Percentiles rank a stretch among this genome's conserved stretches.
phyloP scores from a whole-genome alignment of 345 rosid species.

The Camelina hispida region DNA sequence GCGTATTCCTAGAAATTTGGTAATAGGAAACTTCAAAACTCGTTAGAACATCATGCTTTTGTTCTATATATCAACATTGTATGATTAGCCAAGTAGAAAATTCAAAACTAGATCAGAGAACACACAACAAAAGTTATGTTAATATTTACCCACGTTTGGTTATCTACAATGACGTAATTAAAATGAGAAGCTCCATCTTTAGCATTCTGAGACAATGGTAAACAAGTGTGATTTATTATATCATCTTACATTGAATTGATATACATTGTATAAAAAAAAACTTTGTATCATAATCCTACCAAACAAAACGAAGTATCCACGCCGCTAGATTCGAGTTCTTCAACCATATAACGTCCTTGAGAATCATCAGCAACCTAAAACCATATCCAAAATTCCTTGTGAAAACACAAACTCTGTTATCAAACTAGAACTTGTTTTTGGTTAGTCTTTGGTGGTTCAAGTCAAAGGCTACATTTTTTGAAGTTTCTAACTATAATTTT shows the following conservation, averaged over 20 bases:
- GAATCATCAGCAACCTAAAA: conserved; percentile 63
- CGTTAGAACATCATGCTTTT: not conserved
- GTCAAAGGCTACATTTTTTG: not conserved
- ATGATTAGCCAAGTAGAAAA: not conserved
- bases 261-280: not conserved
- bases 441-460: no score
- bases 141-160: conserved; percentile 71
- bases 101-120: not conserved
- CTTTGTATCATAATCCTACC: conserved; percentile 43
- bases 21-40: not conserved
- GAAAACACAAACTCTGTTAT: not conserved
- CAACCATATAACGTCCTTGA: conserved; percentile 60
- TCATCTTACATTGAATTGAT: not conserved
- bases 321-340: conserved; percentile 62
- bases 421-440: not conserved
- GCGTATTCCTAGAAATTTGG: conserved; percentile 69
- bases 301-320: conserved; percentile 67
- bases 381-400: not conserved
- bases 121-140: not conserved
- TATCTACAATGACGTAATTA: conserved; percentile 82
- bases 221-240: not conserved
- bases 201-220: conserved; percentile 57
- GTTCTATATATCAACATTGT: not conserved
- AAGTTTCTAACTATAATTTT: no score
- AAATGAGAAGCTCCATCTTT: conserved; percentile 80